phyloP scores from a whole-genome alignment of 805 yeast genomes.

The Metschnikowia orientalis region DNA sequence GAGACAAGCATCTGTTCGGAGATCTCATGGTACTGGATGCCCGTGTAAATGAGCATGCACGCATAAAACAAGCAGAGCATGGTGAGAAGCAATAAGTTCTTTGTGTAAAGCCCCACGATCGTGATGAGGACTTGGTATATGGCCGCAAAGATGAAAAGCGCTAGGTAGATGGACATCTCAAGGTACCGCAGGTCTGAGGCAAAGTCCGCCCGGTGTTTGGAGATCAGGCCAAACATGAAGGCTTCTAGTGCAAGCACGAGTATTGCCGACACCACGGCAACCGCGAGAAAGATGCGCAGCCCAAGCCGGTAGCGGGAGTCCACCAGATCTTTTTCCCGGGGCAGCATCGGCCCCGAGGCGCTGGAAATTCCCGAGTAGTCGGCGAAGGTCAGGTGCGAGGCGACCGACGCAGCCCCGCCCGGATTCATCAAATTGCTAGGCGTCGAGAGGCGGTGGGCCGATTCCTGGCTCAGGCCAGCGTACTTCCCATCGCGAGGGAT shows the following conservation, averaged over 20 bases:
- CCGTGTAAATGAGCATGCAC: conserved; percentile 44
- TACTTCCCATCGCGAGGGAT: too few species aligned
- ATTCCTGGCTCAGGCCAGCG: too few species aligned
- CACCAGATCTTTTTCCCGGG: too few species aligned
- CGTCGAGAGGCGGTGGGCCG: too few species aligned
- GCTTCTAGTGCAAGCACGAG: conserved; percentile 34
- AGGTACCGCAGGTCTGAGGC: conserved; percentile 20
- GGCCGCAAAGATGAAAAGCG: conserved; percentile 46
- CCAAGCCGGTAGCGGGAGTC: conserved; percentile 5
- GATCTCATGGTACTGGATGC: conserved; percentile 43
- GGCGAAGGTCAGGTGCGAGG: too few species aligned
- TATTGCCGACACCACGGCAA: conserved; percentile 32
- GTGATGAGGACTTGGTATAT: conserved; percentile 39
- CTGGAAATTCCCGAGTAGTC: too few species aligned
- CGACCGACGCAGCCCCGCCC: too few species aligned
- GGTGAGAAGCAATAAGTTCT: conserved; percentile 38
- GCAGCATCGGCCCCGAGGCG: too few species aligned
- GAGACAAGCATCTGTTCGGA: conserved; percentile 19
- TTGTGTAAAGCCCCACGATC: conserved; percentile 32
- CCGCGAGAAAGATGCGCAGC: conserved; percentile 20
- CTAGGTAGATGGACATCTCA: conserved; percentile 39
- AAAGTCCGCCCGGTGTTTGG: conserved; percentile 24
- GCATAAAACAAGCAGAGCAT: conserved; percentile 38
- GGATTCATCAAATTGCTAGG: too few species aligned
- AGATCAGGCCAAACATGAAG: conserved; percentile 37